Percentiles rank a stretch among this genome's conserved stretches.
Evolutionary conservation across 2,329 filamentous ascomycete genomes (phyloP).

Genomic region (Trichophyton rubrum): DNA sequence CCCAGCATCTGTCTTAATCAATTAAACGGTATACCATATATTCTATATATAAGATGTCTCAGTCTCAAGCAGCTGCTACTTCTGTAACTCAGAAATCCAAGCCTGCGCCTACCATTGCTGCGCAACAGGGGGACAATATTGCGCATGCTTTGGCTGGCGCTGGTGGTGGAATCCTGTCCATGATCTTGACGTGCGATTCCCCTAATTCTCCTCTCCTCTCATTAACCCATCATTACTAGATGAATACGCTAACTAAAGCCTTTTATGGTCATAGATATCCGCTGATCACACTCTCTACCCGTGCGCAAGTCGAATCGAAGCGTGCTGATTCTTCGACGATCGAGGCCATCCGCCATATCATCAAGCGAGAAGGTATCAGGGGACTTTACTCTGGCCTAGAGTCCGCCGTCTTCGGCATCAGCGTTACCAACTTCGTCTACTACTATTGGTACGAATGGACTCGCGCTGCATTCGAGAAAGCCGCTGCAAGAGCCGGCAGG

Average conservation of each 20-base stretch:
- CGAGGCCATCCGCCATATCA: slow-evolving; percentile 70
- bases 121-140: slow-evolving; percentile 90
- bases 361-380: slow-evolving; percentile 77
- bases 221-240: neutral
- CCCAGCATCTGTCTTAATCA: neutral
- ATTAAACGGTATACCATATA: neutral
- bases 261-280: slow-evolving; percentile 54
- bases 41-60: slow-evolving; percentile 25
- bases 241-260: neutral
- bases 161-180: slow-evolving; percentile 86
- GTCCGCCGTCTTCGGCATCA: slow-evolving; percentile 92
- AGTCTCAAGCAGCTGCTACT: slow-evolving; percentile 14
- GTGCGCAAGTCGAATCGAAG: slow-evolving; percentile 94
- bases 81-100: slow-evolving; percentile 27
- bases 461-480: slow-evolving; percentile 65
- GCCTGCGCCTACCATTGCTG: slow-evolving; percentile 43
- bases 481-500: slow-evolving; percentile 59
- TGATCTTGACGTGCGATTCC: slow-evolving; percentile 61
- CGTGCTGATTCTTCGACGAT: slow-evolving; percentile 76
- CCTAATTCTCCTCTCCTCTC: neutral
- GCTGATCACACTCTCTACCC: slow-evolving; percentile 90
- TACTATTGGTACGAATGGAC: slow-evolving; percentile 99
- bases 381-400: slow-evolving; percentile 90
- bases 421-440: slow-evolving; percentile 98
- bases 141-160: slow-evolving; percentile 87